Conservation (phyloP, 2,329 filamentous ascomycete genomes). For the Emericellopsis cladophorae region DNA sequence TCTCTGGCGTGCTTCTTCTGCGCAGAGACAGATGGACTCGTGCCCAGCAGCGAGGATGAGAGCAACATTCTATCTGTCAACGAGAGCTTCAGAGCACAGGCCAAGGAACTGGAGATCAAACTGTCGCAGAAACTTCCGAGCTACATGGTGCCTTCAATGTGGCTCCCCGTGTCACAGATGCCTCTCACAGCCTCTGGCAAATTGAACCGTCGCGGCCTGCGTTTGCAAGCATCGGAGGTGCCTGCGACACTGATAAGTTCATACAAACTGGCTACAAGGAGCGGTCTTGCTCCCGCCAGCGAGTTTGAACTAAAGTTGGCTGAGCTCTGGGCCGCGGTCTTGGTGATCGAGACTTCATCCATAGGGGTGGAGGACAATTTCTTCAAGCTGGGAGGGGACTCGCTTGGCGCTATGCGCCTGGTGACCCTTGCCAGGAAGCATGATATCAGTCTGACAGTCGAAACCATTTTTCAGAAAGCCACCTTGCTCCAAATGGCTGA, state of each 20-base stretch:
- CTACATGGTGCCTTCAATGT: slow-evolving; percentile 3
- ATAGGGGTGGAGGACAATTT: slow-evolving; percentile 29
- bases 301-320: background rate
- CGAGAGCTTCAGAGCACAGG: slow-evolving; percentile 1
- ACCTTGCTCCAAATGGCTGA: slow-evolving; percentile 8
- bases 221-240: slow-evolving; percentile 4
- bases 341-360: background rate
- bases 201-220: slow-evolving; percentile 2
- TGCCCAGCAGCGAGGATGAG: slow-evolving; percentile 1
- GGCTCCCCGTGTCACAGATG: slow-evolving; percentile 3
- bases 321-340: slow-evolving; percentile 1
- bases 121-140: slow-evolving; percentile 1
- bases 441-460: slow-evolving; percentile 25
- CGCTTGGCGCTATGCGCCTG: slow-evolving; percentile 29
- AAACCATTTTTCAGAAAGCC: slow-evolving; percentile 25
- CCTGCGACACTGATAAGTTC: background rate
- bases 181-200: slow-evolving; percentile 4
- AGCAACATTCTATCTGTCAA: slow-evolving; percentile 3
- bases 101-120: slow-evolving; percentile 3
- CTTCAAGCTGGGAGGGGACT: slow-evolving; percentile 32
- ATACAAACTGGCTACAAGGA: slow-evolving; percentile 3
- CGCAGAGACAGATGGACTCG: slow-evolving; percentile 1
- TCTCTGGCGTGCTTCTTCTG: slow-evolving; percentile 9
- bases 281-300: slow-evolving; percentile 1
- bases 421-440: slow-evolving; percentile 19